Base-by-base conservation (phyloP, 1,139 yeast species). In the Protomyces pachydermus region DNA sequence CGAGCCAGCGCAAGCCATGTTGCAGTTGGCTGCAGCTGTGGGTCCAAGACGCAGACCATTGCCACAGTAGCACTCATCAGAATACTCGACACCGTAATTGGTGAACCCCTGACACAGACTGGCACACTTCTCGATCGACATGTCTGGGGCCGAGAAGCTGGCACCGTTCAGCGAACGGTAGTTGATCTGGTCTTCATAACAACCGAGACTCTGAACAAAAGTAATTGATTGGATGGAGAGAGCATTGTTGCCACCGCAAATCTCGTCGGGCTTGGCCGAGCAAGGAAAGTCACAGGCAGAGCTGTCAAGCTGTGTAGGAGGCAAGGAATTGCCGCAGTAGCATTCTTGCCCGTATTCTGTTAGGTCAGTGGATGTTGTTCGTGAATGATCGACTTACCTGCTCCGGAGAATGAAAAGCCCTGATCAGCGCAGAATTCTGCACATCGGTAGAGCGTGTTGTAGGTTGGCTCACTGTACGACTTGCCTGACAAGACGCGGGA, bases 1-100 rank as follows among this genome's bases (percentile, higher is more conserved):
- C 16, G 50, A 54, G 10, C 61, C 61, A 5, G 55, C 16, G n/a
- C 61, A 57, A 14, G 61, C n/a, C 61, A 48, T 50, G 61, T 50
- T 38, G 50, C 61, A 57, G 12, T 18, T 45, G 23, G 51, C 52
- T 18, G 61, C 50, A n/a, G 16, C 48, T 4, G 48, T 42, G 5
- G 48, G 48, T 10, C 48, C 48, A 20, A 42, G 48, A 42, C 48
- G 48, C 12, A 42, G 48, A 20, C 48, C 48, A 20, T 42, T 42
- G 48, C 53, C 53, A 50, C 53, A 50, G 53, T 28, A 50, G 53
- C 53, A 50, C 12, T 50, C 53, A 2, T 16, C 1, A 50, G 18
- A 14, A 16, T 10, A 50, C 20, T 50, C 53, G 16, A 50, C 18
- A 9, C 53, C 53, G 20, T 32, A 25, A 14, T 16, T 14, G 4